These are phyloP conservation scores for Clarireedia sp. DNA, from an alignment of 2,329 filamentous ascomycete species.

Conservation along the genomic window DNA sequence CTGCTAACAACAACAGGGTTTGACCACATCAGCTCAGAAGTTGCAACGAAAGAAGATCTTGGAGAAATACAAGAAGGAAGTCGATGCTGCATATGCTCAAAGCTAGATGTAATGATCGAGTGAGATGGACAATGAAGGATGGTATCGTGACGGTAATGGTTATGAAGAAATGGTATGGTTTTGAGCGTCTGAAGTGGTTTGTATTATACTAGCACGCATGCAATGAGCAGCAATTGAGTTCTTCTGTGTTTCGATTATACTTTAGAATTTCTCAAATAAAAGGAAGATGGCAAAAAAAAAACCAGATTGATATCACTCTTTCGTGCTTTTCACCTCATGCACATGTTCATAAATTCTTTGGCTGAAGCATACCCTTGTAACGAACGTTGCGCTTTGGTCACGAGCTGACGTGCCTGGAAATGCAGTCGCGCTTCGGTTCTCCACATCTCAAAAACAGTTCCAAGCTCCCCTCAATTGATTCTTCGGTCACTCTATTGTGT, in stretches of 20 bases:
- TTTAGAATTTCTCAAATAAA: too few species aligned
- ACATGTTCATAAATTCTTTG: too few species aligned
- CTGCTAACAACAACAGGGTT: conserved; percentile 40
- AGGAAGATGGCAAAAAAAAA: too few species aligned
- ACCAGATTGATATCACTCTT: too few species aligned
- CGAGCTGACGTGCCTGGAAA: not conserved
- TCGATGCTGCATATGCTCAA: conserved; percentile 34
- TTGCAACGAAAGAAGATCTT: conserved; percentile 63
- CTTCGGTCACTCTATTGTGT: too few species aligned
- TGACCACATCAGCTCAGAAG: conserved; percentile 65
- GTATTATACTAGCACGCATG: conserved; percentile 9
- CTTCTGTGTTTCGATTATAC: too few species aligned
- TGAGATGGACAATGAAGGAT: conserved; percentile 1
- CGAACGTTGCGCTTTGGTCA: not conserved
- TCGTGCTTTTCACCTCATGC: too few species aligned
- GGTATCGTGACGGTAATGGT: not conserved
- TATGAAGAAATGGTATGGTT: too few species aligned
- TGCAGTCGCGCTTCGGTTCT: too few species aligned
- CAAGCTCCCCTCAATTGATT: not conserved
- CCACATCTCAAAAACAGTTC: too few species aligned
- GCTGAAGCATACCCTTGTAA: too few species aligned
- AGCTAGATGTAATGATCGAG: conserved; percentile 11
- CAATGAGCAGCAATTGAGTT: not conserved
- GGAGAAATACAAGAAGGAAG: conserved; percentile 51
- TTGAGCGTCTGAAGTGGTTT: not conserved